phyloP scores from a whole-genome alignment of 2,329 filamentous ascomycete genomes.

The Colletotrichum sp. region DNA sequence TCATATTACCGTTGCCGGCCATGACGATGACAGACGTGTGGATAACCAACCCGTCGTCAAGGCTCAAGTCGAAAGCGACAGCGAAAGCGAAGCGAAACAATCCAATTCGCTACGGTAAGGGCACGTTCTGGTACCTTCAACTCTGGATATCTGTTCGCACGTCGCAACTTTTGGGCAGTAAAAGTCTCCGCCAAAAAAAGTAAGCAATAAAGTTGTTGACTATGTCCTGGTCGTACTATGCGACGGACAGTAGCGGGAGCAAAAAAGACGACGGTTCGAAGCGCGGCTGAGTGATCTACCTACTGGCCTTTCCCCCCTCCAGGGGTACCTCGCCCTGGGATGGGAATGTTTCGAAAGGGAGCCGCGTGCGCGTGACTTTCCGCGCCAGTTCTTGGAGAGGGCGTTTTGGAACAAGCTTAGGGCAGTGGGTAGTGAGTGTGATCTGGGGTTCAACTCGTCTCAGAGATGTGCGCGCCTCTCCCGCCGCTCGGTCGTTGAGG shows the following conservation, averaged over 20 bases:
- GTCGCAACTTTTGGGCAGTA: neutral
- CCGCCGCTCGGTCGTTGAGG: neutral
- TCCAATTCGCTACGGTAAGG: neutral
- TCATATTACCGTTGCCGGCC: slow-evolving; percentile 24
- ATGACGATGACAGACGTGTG: neutral
- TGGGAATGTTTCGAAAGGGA: slow-evolving; percentile 18
- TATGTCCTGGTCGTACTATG: neutral
- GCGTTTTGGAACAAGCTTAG: slow-evolving; percentile 1
- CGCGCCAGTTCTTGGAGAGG: neutral
- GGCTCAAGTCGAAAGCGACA: slow-evolving; percentile 8
- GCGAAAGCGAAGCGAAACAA: neutral
- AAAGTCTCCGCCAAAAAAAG: neutral
- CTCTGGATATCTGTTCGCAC: neutral
- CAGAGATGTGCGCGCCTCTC: neutral
- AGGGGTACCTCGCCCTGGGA: neutral
- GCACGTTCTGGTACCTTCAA: neutral
- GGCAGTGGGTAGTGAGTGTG: neutral
- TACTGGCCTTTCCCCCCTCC: neutral
- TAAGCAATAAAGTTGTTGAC: slow-evolving; percentile 4
- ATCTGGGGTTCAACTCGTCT: slow-evolving; percentile 17
- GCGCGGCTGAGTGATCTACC: slow-evolving; percentile 1
- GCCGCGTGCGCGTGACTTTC: slow-evolving; percentile 10
- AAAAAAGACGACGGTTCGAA: neutral
- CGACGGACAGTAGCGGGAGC: neutral
- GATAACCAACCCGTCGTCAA: neutral